Base-by-base conservation (phyloP, 345 rosid genomes). In the Populus pruinosa region DNA sequence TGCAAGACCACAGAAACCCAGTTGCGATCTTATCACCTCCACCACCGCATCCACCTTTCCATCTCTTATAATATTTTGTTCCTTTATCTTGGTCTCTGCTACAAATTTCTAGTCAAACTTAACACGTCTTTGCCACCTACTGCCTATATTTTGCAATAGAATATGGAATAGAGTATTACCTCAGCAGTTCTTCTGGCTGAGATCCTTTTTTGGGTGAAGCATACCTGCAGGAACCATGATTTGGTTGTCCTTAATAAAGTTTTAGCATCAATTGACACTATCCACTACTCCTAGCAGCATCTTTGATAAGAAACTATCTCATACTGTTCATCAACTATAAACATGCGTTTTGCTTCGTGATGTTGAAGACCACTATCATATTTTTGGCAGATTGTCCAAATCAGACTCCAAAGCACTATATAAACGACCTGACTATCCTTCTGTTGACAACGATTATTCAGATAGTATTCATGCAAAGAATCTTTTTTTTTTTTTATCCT, bases 111-210 rank as follows among this genome's bases (percentile, higher is more conserved):
- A 20, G 50, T 10, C 29, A 62, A 56, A 33, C 5, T 23, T 39
- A 5, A 11, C 27, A 13, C 5, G 71, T 14, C 12, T 38, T 72
- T 14, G 55, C 72, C 70, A 49, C 11, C 36, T 55, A 47, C 59
- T 61, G 16, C 5, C 14, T 14, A 14, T 4, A 47, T 47, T 47
- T 47, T 47, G 43, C n/a, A 65, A 50, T 14, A 70, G 44, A 21
- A 55, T 18, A 41, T 27, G 43, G 39, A 49, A 43, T 35, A 73
- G 18, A 33, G 63, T 16, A 36, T 88, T 88, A 94, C 97, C 98
- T 94, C 87, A 92, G 83, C 63, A 92, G 70, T 82, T 94, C 97
- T 77, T 92, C 98, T 14, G 83, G 84, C 8, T 50, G 83, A 35
- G 90, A 85, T 61, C 75, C 86, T 53, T 85, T 88, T 39, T 31